Evolutionary conservation across 345 rosid species (phyloP).

Genomic region (Hevea brasiliensis): DNA sequence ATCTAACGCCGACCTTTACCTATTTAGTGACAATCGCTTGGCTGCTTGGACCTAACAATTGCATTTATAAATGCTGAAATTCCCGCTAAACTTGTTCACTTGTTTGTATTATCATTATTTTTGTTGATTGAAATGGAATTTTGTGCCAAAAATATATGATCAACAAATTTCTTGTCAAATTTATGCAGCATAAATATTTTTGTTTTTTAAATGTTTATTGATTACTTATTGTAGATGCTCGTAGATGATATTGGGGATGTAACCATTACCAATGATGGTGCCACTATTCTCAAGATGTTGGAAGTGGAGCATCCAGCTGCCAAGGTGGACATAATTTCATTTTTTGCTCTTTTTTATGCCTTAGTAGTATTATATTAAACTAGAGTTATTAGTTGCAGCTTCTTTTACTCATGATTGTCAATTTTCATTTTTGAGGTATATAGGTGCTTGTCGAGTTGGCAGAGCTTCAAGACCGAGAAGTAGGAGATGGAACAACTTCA

Average conservation of each 20-base stretch:
- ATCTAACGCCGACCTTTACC: neutral
- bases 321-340: constrained; percentile 46
- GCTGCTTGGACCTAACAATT: neutral
- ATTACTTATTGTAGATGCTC: constrained; percentile 59
- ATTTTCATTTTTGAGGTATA: constrained; percentile 9
- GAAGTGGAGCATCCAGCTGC: constrained; percentile 99
- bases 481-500: constrained; percentile 96
- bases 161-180: neutral
- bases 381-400: neutral
- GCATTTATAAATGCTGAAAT: neutral
- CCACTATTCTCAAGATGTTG: constrained; percentile 88
- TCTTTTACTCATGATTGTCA: neutral
- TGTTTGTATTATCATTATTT: neutral
- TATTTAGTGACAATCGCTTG: neutral
- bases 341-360: neutral
- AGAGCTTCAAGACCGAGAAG: constrained; percentile 96
- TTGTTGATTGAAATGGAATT: neutral
- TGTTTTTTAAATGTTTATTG: neutral
- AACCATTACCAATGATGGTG: constrained; percentile 93
- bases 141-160: neutral
- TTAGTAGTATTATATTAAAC: neutral
- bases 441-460: constrained; percentile 98
- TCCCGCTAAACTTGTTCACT: neutral
- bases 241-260: constrained; percentile 98
- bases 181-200: neutral